These are phyloP conservation scores for Penicillium canariense DNA, from an alignment of 495 filamentous ascomycete species.

Conservation along the genomic window DNA sequence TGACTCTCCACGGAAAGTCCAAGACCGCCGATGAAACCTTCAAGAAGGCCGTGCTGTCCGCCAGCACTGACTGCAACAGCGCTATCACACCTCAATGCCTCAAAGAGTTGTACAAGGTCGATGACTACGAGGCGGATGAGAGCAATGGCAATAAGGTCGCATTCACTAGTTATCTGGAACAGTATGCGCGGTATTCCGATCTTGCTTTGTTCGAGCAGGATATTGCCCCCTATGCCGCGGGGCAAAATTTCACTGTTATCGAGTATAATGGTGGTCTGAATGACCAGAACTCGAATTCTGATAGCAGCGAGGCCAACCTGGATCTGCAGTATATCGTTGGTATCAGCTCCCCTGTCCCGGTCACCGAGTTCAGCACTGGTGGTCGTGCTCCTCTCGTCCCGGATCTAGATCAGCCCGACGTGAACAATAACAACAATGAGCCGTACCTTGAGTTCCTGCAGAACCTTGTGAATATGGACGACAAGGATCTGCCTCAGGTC, in stretches of 20 bases:
- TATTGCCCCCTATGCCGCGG: constrained; percentile 51
- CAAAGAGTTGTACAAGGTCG: constrained; percentile 57
- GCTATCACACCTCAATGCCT: constrained; percentile 61
- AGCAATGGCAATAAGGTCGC: constrained; percentile 50
- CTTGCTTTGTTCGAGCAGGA: constrained; percentile 53
- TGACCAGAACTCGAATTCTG: constrained; percentile 44
- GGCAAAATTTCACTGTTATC: constrained; percentile 63
- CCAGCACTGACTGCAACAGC: constrained; percentile 35
- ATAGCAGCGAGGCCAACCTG: constrained; percentile 69
- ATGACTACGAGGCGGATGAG: constrained; percentile 44
- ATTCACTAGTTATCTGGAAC: constrained; percentile 66
- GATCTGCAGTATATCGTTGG: constrained; percentile 70
- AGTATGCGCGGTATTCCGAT: constrained; percentile 62
- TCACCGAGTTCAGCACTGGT: constrained; percentile 66
- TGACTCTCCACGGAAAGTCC: constrained; percentile 32
- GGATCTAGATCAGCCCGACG: constrained; percentile 55
- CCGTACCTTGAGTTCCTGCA: constrained; percentile 72
- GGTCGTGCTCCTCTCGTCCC: constrained; percentile 62
- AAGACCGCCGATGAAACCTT: constrained; percentile 18
- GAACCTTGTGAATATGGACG: constrained; percentile 50
- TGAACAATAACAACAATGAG: constrained; percentile 62
- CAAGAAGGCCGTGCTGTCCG: constrained; percentile 16
- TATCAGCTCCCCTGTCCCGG: constrained; percentile 55
- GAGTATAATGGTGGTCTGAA: constrained; percentile 57
- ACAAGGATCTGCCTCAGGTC: constrained; percentile 63